Evolutionary conservation across 2,329 filamentous ascomycete genomes (phyloP).

Genomic region (Hypoxylon sp.): DNA sequence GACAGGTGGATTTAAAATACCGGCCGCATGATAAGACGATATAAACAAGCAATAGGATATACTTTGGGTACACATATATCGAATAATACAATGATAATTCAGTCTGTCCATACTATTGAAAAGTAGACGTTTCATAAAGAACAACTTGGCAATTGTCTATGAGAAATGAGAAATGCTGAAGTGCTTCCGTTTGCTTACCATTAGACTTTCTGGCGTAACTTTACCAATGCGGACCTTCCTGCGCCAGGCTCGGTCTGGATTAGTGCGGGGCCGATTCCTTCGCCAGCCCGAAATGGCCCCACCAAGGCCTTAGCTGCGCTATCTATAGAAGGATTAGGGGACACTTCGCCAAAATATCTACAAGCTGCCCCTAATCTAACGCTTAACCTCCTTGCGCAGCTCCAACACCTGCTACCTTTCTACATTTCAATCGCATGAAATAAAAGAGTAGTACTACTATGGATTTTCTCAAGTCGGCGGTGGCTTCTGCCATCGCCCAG

Average conservation of each 20-base stretch:
- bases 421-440: slow-evolving; percentile 30
- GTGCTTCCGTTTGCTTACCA: not conserved
- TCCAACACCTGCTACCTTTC: not conserved
- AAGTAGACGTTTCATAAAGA: not conserved
- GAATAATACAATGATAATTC: slow-evolving; percentile 17
- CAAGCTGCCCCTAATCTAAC: not conserved
- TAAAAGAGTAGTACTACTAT: slow-evolving; percentile 64
- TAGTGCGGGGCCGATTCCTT: slow-evolving; percentile 42
- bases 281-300: slow-evolving; percentile 9
- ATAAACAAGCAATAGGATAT: not conserved
- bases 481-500: slow-evolving; percentile 96
- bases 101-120: not conserved
- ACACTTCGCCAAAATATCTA: slow-evolving; percentile 31
- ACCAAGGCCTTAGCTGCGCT: slow-evolving; percentile 16
- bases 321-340: slow-evolving; percentile 13
- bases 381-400: not conserved
- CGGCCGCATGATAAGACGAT: slow-evolving; percentile 15
- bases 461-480: slow-evolving; percentile 98
- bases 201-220: not conserved
- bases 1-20: slow-evolving; percentile 60
- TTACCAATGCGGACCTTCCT: not conserved
- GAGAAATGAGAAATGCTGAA: not conserved
- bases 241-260: slow-evolving; percentile 23
- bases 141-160: not conserved
- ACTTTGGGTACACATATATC: not conserved